These are phyloP conservation scores for Canariomyces notabilis DNA, from an alignment of 2,329 filamentous ascomycete species.

Conservation along the genomic window DNA sequence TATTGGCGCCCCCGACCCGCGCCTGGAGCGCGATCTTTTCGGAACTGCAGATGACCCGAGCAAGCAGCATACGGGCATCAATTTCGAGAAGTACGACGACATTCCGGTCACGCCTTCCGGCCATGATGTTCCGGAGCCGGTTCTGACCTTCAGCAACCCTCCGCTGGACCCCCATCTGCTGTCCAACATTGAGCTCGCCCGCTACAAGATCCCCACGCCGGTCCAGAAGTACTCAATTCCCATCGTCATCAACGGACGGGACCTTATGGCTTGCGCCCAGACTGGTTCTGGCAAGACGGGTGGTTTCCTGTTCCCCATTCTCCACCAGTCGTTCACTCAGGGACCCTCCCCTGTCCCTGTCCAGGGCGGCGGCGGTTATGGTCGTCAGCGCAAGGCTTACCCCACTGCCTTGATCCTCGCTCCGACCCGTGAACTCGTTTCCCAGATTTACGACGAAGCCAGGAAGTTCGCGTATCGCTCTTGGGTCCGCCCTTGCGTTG, in stretches of 20 bases:
- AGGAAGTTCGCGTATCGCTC: conserved; percentile 99
- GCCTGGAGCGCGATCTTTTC: conserved; percentile 92
- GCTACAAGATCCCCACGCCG: conserved; percentile 92
- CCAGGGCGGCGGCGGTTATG: conserved; percentile 67
- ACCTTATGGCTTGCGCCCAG: conserved; percentile 99
- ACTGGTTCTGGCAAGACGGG: conserved; percentile 99
- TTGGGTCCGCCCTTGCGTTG: conserved; percentile 96
- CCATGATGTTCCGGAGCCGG: conserved; percentile 85
- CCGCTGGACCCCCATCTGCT: conserved; percentile 92
- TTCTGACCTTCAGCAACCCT: conserved; percentile 86
- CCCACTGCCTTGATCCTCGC: conserved; percentile 94
- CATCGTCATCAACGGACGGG: conserved; percentile 95
- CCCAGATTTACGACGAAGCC: conserved; percentile 95
- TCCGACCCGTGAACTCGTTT: conserved; percentile 95
- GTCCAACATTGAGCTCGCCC: conserved; percentile 86
- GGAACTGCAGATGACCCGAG: conserved; percentile 84
- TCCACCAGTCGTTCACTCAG: conserved; percentile 92
- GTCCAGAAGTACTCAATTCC: conserved; percentile 99
- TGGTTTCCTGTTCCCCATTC: conserved; percentile 97
- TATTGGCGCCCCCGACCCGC: conserved; percentile 79
- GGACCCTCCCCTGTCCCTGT: conserved; percentile 70
- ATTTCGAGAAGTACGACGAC: conserved; percentile 99
- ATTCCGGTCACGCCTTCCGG: conserved; percentile 98
- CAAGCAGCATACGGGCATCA: conserved; percentile 98
- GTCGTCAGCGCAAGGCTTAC: conserved; percentile 95